Percentiles rank a stretch among this genome's conserved stretches.
phyloP scores from a whole-genome alignment of 2,329 filamentous ascomycete species.

The Epichloe sp. region DNA sequence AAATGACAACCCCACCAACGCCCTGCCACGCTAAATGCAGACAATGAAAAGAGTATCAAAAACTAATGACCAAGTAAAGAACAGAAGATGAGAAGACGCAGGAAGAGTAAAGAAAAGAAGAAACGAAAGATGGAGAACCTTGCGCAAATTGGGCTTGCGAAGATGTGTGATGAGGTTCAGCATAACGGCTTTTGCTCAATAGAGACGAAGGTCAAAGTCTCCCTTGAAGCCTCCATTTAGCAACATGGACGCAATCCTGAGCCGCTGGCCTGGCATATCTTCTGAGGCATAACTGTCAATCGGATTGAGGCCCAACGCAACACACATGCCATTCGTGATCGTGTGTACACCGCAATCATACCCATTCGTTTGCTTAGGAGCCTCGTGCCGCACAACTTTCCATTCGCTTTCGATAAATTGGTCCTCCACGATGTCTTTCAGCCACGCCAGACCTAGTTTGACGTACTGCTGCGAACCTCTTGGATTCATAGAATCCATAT shows the following conservation, averaged over 20 bases:
- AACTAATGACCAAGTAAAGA: neutral
- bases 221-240: conserved; percentile 53
- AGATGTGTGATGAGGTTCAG: neutral
- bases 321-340: conserved; percentile 57
- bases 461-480: conserved; percentile 27
- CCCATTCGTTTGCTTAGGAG: conserved; percentile 49
- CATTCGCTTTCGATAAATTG: conserved; percentile 46
- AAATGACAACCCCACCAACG: neutral
- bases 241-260: conserved; percentile 50
- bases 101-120: neutral
- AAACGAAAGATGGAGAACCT: neutral
- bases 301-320: conserved; percentile 40
- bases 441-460: conserved; percentile 35
- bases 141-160: neutral
- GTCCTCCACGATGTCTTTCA: conserved; percentile 41
- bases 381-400: conserved; percentile 36
- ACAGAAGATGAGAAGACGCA: neutral
- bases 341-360: conserved; percentile 70
- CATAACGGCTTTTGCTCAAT: conserved; percentile 8
- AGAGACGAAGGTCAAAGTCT: conserved; percentile 39
- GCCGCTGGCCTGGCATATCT: conserved; percentile 47
- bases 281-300: conserved; percentile 32
- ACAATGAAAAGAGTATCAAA: neutral
- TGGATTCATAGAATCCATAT: conserved; percentile 52
- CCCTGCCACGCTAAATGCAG: conserved; percentile 2